These are phyloP conservation scores for Zygosaccharomyces kombuchaensis DNA, from an alignment of 805 yeast genomes.

Conservation along the genomic window DNA sequence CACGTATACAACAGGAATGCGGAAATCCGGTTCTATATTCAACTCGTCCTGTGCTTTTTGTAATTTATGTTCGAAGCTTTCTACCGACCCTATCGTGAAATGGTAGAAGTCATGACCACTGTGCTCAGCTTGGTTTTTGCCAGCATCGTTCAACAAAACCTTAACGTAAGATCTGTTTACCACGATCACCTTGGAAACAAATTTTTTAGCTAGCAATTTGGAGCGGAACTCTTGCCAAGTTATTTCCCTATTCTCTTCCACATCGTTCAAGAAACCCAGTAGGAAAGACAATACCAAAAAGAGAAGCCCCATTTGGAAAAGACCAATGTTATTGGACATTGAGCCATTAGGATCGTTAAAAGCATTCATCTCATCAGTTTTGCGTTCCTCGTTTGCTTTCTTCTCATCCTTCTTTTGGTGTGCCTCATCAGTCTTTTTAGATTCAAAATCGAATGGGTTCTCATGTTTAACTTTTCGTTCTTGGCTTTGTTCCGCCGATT, in stretches of 20 bases:
- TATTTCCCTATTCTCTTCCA: slow-evolving; percentile 48
- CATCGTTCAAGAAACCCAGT: slow-evolving; percentile 29
- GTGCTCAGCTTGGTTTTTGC: slow-evolving; percentile 44
- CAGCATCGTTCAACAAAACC: slow-evolving; percentile 60
- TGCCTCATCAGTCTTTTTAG: slow-evolving; percentile 15
- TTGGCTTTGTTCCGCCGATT: not conserved
- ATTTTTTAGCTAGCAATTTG: slow-evolving; percentile 67
- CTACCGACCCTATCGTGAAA: slow-evolving; percentile 87
- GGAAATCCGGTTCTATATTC: slow-evolving; percentile 53
- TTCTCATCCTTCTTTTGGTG: slow-evolving; percentile 17
- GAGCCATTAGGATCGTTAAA: slow-evolving; percentile 33
- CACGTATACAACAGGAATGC: slow-evolving; percentile 77
- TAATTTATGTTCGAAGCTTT: slow-evolving; percentile 76
- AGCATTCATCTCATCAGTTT: slow-evolving; percentile 11
- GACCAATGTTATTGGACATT: slow-evolving; percentile 33
- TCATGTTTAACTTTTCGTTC: slow-evolving; percentile 5
- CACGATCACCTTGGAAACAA: slow-evolving; percentile 68
- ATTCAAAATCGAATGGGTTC: slow-evolving; percentile 17
- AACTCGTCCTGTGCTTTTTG: slow-evolving; percentile 70
- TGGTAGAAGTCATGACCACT: slow-evolving; percentile 38
- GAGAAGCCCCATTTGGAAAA: slow-evolving; percentile 35
- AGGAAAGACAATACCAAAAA: slow-evolving; percentile 32
- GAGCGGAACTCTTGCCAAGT: slow-evolving; percentile 91
- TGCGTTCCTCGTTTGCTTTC: slow-evolving; percentile 14
- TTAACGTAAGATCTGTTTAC: slow-evolving; percentile 73